Evolutionary conservation across 2,329 filamentous ascomycete genomes (phyloP).

Genomic region (Lasiodiplodia sp.): DNA sequence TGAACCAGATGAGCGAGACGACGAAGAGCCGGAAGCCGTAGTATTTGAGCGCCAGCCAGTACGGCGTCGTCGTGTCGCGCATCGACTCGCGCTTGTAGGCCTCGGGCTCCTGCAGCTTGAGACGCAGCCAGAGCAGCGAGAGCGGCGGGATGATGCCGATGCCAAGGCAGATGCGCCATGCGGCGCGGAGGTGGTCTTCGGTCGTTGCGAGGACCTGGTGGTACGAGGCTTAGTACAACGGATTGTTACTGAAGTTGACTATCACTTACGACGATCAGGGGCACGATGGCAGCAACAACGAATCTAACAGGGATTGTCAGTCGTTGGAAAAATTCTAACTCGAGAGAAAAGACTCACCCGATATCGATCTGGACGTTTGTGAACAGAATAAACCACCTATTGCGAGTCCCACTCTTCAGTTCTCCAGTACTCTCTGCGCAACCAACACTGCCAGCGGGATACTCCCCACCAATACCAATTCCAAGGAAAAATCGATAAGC

Average conservation of each 20-base stretch:
- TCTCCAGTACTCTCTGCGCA: conserved; percentile 85
- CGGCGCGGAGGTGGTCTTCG: conserved; percentile 71
- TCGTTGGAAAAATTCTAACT: neutral
- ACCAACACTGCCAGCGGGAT: conserved; percentile 83
- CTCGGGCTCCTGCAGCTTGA: conserved; percentile 61
- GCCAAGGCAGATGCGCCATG: conserved; percentile 83
- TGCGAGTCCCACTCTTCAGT: conserved; percentile 79
- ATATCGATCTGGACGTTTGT: conserved; percentile 88
- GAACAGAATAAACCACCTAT: conserved; percentile 83
- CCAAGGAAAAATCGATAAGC: conserved; percentile 84
- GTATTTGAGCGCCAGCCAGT: conserved; percentile 56
- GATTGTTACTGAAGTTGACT: neutral
- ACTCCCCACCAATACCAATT: conserved; percentile 78
- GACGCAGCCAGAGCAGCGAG: conserved; percentile 63
- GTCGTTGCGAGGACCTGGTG: conserved; percentile 59
- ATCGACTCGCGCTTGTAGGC: conserved; percentile 60
- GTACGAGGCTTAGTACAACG: neutral
- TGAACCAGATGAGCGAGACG: conserved; percentile 64
- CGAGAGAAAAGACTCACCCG: conserved; percentile 51
- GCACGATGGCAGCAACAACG: conserved; percentile 79
- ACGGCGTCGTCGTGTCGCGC: conserved; percentile 54
- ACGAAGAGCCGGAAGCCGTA: conserved; percentile 64
- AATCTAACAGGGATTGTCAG: conserved; percentile 54
- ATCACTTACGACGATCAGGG: conserved; percentile 65
- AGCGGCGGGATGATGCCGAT: conserved; percentile 55